These are phyloP conservation scores for Collybia sp. DNA, from an alignment of 768 basidiomycete species.

Conservation along the genomic window DNA sequence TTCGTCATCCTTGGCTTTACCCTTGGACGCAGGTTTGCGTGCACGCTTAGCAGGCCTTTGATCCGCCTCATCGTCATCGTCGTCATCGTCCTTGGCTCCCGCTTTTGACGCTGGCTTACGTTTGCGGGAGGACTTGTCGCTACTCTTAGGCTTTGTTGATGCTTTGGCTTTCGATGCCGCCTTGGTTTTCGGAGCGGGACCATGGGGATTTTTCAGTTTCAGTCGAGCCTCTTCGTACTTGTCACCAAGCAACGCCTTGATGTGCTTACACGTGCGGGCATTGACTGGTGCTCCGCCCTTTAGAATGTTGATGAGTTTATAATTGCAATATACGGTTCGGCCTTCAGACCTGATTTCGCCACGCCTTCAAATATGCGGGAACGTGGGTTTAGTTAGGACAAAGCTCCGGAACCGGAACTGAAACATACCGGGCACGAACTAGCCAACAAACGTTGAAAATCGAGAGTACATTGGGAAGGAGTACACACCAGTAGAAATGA, in stretches of 20 bases:
- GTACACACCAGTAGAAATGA: constrained; percentile 35
- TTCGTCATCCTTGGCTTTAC: constrained; percentile 13
- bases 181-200: constrained; percentile 17
- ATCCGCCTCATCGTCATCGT: constrained; percentile 6
- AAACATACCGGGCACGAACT: constrained; percentile 28
- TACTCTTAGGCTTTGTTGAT: constrained; percentile 11
- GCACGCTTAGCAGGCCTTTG: constrained; percentile 7
- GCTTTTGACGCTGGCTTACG: constrained; percentile 13
- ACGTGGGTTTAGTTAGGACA: neutral
- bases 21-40: constrained; percentile 10
- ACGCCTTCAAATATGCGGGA: constrained; percentile 15
- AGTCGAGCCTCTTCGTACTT: constrained; percentile 42
- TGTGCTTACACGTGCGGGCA: constrained; percentile 45
- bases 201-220: constrained; percentile 35
- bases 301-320: neutral
- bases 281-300: constrained; percentile 33
- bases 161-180: constrained; percentile 14
- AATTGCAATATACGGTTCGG: neutral
- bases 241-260: constrained; percentile 38
- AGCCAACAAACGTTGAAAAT: neutral
- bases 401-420: neutral
- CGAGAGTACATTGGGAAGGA: neutral
- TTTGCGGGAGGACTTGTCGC: constrained; percentile 11
- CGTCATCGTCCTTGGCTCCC: constrained; percentile 17
- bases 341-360: constrained; percentile 29